Evolutionary conservation across 176 grass and related monocot species (phyloP).

Genomic region (Carex myosuroides): DNA sequence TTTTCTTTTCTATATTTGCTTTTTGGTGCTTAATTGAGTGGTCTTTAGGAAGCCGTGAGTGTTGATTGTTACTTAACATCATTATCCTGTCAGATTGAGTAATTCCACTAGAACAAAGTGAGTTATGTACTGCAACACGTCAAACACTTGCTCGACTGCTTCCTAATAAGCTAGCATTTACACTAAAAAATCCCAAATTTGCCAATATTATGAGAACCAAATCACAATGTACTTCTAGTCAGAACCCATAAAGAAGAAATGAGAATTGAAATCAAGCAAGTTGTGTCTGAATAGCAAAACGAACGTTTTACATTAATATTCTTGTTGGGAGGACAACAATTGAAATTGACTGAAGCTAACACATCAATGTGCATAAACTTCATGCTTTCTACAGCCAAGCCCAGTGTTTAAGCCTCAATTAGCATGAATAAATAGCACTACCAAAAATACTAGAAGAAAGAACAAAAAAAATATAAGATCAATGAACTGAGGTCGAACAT

Average conservation of each 20-base stretch:
- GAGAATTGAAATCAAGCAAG: slow-evolving; percentile 5
- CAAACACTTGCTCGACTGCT: background rate
- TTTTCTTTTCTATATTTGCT: background rate
- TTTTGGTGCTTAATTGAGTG: background rate
- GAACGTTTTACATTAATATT: background rate
- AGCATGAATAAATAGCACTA: background rate
- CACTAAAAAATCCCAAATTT: background rate
- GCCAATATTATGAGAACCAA: background rate
- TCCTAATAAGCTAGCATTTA: background rate
- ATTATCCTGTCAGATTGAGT: background rate
- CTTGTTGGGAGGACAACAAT: background rate
- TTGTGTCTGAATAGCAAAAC: background rate
- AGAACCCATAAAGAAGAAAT: background rate
- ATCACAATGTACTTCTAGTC: background rate
- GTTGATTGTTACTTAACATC: background rate
- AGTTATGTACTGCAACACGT: background rate
- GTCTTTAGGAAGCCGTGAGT: background rate
- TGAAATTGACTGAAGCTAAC: background rate
- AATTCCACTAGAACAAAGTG: background rate
- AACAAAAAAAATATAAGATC: background rate
- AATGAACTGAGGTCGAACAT: background rate
- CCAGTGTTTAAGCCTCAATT: background rate
- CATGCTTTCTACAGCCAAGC: background rate
- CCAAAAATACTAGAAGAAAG: slow-evolving; percentile 1
- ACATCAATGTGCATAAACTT: background rate